Conservation (phyloP, 2,329 filamentous ascomycete species). For the Fusarium sp. region DNA sequence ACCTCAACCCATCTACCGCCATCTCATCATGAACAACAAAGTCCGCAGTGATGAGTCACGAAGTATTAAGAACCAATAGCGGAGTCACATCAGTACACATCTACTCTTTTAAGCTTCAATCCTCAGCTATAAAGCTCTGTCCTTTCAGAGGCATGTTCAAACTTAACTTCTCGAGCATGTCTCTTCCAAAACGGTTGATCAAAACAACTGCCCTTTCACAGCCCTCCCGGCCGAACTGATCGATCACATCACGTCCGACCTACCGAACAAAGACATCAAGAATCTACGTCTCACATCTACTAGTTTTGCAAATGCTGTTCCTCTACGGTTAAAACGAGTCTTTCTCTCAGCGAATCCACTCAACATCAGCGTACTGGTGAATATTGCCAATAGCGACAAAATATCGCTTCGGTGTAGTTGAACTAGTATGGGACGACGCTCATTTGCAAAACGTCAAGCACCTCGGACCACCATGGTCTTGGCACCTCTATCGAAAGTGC, state of each 20-base stretch:
- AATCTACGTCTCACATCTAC: conserved; percentile 1
- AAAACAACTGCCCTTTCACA: too few relatives aligned
- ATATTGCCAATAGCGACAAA: conserved; percentile 52
- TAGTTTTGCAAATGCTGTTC: rapidly evolving
- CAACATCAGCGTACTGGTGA: conserved; percentile 53
- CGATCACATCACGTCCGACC: neutral
- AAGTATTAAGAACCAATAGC: too few relatives aligned
- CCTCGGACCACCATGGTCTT: neutral
- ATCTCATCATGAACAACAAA: too few relatives aligned
- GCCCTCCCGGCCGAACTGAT: conserved; percentile 7
- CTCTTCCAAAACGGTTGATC: neutral
- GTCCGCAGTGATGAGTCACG: too few relatives aligned
- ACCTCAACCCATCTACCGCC: too few relatives aligned
- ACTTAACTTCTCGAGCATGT: too few relatives aligned
- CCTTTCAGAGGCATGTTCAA: neutral
- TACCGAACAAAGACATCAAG: conserved; percentile 23
- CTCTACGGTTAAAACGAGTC: conserved; percentile 41
- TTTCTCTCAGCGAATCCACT: conserved; percentile 56
- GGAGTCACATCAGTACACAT: neutral
- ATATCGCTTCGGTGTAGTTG: conserved; percentile 49
- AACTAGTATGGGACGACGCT: conserved; percentile 57
- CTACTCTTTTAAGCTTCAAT: neutral
- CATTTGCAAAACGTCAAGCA: neutral
- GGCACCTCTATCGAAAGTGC: neutral
- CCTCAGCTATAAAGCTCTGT: neutral